Conservation (phyloP, 2,329 filamentous ascomycete species). For the Cytospora mali region DNA sequence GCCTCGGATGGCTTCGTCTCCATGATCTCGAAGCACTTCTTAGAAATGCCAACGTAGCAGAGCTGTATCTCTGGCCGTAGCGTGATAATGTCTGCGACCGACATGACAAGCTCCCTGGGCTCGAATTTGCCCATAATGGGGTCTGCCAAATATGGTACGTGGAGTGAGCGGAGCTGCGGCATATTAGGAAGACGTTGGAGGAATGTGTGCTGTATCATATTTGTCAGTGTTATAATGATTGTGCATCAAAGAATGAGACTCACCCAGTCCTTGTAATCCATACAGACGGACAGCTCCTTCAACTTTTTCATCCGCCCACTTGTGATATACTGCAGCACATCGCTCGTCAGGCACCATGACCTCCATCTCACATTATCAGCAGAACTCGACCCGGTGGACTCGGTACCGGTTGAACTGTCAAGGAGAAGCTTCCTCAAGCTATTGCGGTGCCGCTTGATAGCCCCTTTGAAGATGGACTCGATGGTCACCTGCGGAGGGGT, state of each 20-base stretch:
- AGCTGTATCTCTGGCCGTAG: slow-evolving; percentile 75
- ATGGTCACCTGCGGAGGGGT: slow-evolving; percentile 60
- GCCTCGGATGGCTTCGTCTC: slow-evolving; percentile 59
- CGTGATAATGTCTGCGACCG: slow-evolving; percentile 77
- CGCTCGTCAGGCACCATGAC: slow-evolving; percentile 71
- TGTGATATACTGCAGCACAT: slow-evolving; percentile 72
- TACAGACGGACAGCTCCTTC: slow-evolving; percentile 70
- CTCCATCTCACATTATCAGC: slow-evolving; percentile 56
- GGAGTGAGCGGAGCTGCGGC: slow-evolving; percentile 69
- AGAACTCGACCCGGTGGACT: slow-evolving; percentile 36
- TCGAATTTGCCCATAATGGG: slow-evolving; percentile 59
- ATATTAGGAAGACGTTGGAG: slow-evolving; percentile 73
- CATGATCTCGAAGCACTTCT: slow-evolving; percentile 80
- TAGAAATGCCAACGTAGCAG: slow-evolving; percentile 75
- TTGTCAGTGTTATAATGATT: slow-evolving; percentile 11
- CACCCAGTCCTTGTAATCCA: slow-evolving; percentile 81
- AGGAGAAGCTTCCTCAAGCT: slow-evolving; percentile 75
- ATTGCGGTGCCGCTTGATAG: slow-evolving; percentile 68
- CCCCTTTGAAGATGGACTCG: slow-evolving; percentile 70
- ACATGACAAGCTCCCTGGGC: slow-evolving; percentile 70
- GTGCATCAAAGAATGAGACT: slow-evolving; percentile 35
- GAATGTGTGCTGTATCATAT: slow-evolving; percentile 67
- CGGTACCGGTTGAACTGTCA: slow-evolving; percentile 65
- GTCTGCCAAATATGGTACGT: slow-evolving; percentile 69
- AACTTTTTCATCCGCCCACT: slow-evolving; percentile 75